Base-by-base conservation (phyloP, 495 filamentous ascomycete genomes). In the Penicillium maclennaniae region DNA sequence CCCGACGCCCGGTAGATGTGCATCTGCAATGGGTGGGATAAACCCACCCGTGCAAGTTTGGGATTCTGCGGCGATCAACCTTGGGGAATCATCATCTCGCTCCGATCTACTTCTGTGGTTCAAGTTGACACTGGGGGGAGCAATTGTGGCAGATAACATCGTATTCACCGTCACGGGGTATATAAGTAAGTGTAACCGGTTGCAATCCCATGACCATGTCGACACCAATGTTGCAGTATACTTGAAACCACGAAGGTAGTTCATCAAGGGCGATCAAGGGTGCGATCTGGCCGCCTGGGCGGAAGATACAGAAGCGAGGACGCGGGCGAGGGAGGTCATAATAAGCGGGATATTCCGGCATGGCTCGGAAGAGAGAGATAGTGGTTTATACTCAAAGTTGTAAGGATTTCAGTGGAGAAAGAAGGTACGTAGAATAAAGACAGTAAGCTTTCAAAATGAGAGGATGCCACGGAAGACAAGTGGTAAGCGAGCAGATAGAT, bases 141-240 rank as follows among this genome's bases (percentile, higher is more conserved):
- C 72, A 75, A 47, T 72, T 47, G n/a, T 56, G 57, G 48, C 72
- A 75, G 23, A 71, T 49, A 19, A 72, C 62, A 16, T 75, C 66
- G 54, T 70, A 75, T 37, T 74, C 70, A 1, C 68, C 70, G 9
- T 60, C 53, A 3, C 72, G 70, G 8, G 63, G 65, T 3, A 67
- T 61, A 7, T 17, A 47, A 21, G 20, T 61, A 39, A 47, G 47
- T 12, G 59, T 63, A 3, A 52, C 69, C 19, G 65, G 63, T 10
- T 63, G 47, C 59, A 72, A 59, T 3, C 44, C 40, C 19, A 49
- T 36, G 36, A 43, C 58, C 31, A 66, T 45, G 10, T 59, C 51
- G 27, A 57, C 62, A 9, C 62, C 47, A 47, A 47, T 60, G 45
- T 58, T 50, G 43, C 61, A 58, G 17, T 34, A 34, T 12, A 76